Conservation (phyloP, 2,329 filamentous ascomycete species). For the Pseudonectria buxi region DNA sequence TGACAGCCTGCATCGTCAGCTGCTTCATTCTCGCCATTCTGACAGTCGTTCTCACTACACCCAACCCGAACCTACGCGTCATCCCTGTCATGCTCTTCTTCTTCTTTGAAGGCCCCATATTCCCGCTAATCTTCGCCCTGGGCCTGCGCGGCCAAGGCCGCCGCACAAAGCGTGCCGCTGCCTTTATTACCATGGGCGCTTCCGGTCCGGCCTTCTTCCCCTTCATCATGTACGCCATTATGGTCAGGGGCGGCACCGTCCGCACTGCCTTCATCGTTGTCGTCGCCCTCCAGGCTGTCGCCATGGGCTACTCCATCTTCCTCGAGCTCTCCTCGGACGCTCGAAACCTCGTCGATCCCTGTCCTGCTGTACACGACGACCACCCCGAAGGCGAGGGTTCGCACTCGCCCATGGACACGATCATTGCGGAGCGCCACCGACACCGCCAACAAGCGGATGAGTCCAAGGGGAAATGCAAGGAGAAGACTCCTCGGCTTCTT, state of each 20-base stretch:
- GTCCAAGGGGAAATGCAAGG: conserved; percentile 11
- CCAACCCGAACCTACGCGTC: conserved; percentile 42
- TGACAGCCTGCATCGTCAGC: conserved; percentile 54
- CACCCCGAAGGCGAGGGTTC: conserved; percentile 12
- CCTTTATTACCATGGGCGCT: conserved; percentile 70
- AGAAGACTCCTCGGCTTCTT: conserved; percentile 16
- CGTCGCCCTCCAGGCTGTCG: conserved; percentile 41
- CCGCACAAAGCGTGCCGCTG: conserved; percentile 72
- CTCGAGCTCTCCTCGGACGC: conserved; percentile 42
- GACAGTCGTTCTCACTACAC: conserved; percentile 37
- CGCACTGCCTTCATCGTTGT: conserved; percentile 60
- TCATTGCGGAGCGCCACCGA: conserved; percentile 2
- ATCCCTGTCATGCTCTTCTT: conserved; percentile 64
- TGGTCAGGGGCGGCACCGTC: conserved; percentile 52
- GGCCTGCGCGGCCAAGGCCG: conserved; percentile 72
- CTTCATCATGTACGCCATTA: conserved; percentile 64
- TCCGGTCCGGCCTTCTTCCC: conserved; percentile 69
- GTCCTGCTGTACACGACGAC: conserved; percentile 15
- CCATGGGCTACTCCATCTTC: conserved; percentile 43
- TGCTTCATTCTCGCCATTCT: conserved; percentile 52
- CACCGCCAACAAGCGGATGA: conserved; percentile 1
- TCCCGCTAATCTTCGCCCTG: conserved; percentile 74
- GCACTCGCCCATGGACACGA: conserved; percentile 12
- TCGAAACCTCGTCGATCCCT: conserved; percentile 35
- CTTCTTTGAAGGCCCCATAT: conserved; percentile 77